phyloP scores from a whole-genome alignment of 2,329 filamentous ascomycete species.

The Clonostachys byssicola region DNA sequence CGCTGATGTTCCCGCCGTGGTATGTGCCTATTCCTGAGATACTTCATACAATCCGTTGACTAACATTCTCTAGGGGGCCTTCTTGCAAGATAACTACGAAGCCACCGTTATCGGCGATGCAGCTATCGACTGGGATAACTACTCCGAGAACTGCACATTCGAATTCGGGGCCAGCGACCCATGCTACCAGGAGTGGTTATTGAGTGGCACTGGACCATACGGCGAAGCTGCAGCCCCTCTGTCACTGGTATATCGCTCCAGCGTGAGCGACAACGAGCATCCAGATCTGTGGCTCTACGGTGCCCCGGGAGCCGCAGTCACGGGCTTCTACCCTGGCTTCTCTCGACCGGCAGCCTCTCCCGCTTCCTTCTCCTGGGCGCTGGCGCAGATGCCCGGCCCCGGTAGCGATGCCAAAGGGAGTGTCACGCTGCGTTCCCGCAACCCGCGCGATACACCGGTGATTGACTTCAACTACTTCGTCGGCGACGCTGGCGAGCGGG shows the following conservation, averaged over 20 bases:
- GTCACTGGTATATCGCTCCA: constrained; percentile 26
- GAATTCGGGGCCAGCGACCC: constrained; percentile 19
- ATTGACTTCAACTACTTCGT: constrained; percentile 48
- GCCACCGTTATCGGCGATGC: constrained; percentile 12
- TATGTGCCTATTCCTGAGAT: background rate
- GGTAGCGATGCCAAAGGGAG: constrained; percentile 54
- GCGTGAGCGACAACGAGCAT: constrained; percentile 24
- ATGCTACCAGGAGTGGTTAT: constrained; percentile 28
- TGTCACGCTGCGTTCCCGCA: constrained; percentile 51
- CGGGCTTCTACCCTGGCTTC: constrained; percentile 49
- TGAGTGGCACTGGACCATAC: constrained; percentile 21
- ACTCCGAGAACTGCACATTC: constrained; percentile 17
- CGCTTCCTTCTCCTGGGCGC: constrained; percentile 25
- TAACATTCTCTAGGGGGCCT: constrained; percentile 25
- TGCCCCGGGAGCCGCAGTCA: constrained; percentile 44
- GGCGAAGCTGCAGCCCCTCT: constrained; percentile 16
- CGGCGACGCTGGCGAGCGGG: constrained; percentile 14
- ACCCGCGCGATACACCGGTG: constrained; percentile 57
- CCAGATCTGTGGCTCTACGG: constrained; percentile 52
- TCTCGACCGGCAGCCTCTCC: constrained; percentile 35
- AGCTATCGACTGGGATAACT: constrained; percentile 9
- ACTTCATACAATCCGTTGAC: too few relatives aligned
- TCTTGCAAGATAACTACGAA: constrained; percentile 55
- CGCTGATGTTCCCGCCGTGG: constrained; percentile 52
- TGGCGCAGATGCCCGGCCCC: constrained; percentile 56